These are phyloP conservation scores for Apiotrichum gamsii DNA, from an alignment of 1,284 basidiomycete genomes.

Conservation along the genomic window DNA sequence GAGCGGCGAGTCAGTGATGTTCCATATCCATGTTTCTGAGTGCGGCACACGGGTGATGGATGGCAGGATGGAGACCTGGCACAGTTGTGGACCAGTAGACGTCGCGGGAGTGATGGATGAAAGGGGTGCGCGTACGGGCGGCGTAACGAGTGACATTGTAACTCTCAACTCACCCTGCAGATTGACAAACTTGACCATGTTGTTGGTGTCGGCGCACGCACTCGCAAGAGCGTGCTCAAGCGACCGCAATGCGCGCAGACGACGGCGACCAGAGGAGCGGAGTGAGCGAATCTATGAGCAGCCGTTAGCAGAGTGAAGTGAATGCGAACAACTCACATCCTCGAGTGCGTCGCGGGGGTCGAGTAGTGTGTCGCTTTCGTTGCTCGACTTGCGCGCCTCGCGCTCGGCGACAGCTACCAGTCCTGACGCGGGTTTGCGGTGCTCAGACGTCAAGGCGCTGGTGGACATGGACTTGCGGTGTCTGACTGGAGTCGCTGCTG, in stretches of 20 bases:
- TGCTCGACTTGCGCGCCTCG: background rate
- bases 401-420: background rate
- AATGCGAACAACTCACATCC: conserved; percentile 6
- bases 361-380: conserved; percentile 14
- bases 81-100: too few species aligned
- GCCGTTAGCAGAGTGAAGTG: background rate
- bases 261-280: conserved; percentile 23
- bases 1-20: background rate
- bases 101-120: too few species aligned
- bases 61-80: too few species aligned
- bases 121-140: too few species aligned
- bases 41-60: too few species aligned
- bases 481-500: background rate
- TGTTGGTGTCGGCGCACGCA: conserved; percentile 10
- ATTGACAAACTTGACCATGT: conserved; percentile 4
- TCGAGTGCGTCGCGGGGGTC: conserved; percentile 3
- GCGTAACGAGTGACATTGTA: background rate
- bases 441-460: conserved; percentile 12
- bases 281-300: conserved; percentile 25
- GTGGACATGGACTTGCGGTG: conserved; percentile 40
- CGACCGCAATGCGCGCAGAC: conserved; percentile 21
- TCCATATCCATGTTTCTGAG: too few species aligned
- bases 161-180: conserved; percentile 7
- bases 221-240: conserved; percentile 19
- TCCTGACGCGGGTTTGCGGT: too few species aligned